These are phyloP conservation scores for Dioscorea alata DNA, from an alignment of 106 monocot species.

Conservation along the genomic window DNA sequence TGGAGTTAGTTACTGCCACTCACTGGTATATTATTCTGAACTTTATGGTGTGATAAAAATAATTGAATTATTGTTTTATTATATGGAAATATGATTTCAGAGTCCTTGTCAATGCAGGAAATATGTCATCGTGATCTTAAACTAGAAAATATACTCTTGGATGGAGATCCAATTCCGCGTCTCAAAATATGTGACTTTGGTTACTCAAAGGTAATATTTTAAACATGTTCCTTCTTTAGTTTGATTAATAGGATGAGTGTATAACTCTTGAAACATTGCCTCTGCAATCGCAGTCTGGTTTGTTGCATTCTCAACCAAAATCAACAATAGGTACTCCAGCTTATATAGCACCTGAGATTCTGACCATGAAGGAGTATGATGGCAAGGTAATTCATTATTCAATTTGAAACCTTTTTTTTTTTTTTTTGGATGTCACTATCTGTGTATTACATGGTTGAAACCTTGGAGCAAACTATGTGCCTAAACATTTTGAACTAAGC, in stretches of 20 bases:
- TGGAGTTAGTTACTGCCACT: slow-evolving; percentile 85
- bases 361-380: slow-evolving; percentile 75
- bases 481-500: too few species aligned
- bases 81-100: background rate
- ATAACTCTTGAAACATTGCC: background rate
- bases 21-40: slow-evolving; percentile 37
- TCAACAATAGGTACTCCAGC: slow-evolving; percentile 94
- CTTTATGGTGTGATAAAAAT: background rate
- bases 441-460: too few species aligned
- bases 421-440: too few species aligned
- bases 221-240: background rate
- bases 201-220: slow-evolving; percentile 71
- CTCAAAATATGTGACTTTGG: slow-evolving; percentile 95
- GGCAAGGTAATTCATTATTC: slow-evolving; percentile 52
- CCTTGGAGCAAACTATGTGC: too few species aligned
- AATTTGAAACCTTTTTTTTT: too few species aligned
- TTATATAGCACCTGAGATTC: slow-evolving; percentile 87
- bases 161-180: slow-evolving; percentile 69
- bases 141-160: slow-evolving; percentile 84
- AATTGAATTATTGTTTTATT: background rate
- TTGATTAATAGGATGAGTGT: background rate
- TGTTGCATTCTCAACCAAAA: slow-evolving; percentile 87
- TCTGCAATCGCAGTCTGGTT: slow-evolving; percentile 42
- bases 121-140: slow-evolving; percentile 94
- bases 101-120: slow-evolving; percentile 36